Percentiles rank a stretch among this genome's conserved stretches.
These are phyloP conservation scores for Laetiporus sulphureus DNA, from an alignment of 1,284 basidiomycete species.

Conservation along the genomic window DNA sequence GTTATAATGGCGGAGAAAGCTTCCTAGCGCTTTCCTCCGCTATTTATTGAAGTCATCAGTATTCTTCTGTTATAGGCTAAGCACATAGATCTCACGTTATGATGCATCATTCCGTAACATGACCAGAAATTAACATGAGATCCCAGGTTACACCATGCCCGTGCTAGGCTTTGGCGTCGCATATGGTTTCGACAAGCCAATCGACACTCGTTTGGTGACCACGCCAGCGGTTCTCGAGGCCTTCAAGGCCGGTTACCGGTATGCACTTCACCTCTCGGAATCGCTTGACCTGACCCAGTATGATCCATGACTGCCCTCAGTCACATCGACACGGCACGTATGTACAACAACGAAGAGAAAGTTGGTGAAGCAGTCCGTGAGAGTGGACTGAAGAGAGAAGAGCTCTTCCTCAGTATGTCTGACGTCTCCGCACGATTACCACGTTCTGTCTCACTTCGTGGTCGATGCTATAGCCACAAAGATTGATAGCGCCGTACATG, in stretches of 20 bases:
- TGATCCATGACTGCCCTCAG: constrained; percentile 24
- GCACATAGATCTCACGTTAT: no score
- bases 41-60: no score
- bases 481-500: neutral
- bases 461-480: neutral
- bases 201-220: constrained; percentile 54
- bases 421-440: neutral
- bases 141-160: constrained; percentile 59
- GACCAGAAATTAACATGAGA: no score
- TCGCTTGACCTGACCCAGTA: neutral
- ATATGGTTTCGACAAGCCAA: neutral
- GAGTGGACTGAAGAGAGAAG: constrained; percentile 42
- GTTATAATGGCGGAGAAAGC: no score
- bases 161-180: constrained; percentile 70
- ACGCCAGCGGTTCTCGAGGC: constrained; percentile 58
- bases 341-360: constrained; percentile 66
- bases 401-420: constrained; percentile 66
- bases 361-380: constrained; percentile 52
- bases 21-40: no score
- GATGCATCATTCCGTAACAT: no score
- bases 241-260: constrained; percentile 58
- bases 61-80: no score
- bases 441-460: neutral
- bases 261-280: neutral
- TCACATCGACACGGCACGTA: constrained; percentile 66